A percentile compares a stretch with the other conserved stretches of the same genome.
Conservation (phyloP, 345 rosid species). For the Ceriops decandra region DNA sequence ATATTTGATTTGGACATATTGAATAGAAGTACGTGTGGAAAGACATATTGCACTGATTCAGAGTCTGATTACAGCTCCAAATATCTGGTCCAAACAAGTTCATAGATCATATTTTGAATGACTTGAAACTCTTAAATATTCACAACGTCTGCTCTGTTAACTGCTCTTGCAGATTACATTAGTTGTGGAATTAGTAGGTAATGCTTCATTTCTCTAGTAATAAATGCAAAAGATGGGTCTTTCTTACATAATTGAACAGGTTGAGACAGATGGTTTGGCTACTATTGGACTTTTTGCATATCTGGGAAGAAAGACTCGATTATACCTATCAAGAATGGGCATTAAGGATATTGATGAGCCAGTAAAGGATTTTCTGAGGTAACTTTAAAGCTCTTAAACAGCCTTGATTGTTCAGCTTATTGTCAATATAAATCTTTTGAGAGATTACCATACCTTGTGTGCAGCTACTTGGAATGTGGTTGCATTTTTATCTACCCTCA, state of each 20-base stretch:
- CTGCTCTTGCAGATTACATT: background rate
- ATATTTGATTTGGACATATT: background rate
- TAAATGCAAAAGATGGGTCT: background rate
- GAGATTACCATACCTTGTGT: conserved; percentile 10
- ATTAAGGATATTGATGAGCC: conserved; percentile 60
- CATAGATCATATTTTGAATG: background rate
- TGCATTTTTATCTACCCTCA: conserved; percentile 55
- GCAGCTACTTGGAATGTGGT: conserved; percentile 72
- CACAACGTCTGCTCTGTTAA: too few relatives aligned
- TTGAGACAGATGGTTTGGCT: conserved; percentile 50
- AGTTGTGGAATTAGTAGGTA: background rate
- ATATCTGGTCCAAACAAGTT: background rate
- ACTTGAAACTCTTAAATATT: background rate
- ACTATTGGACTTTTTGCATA: conserved; percentile 66
- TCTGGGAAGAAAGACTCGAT: conserved; percentile 54
- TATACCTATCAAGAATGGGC: conserved; percentile 40
- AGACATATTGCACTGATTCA: background rate
- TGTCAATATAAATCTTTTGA: conserved; percentile 1
- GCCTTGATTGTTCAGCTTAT: conserved; percentile 1
- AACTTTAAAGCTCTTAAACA: conserved; percentile 10
- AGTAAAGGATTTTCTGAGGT: conserved; percentile 61
- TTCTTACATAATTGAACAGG: conserved; percentile 26
- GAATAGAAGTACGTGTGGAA: background rate
- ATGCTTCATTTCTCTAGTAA: background rate
- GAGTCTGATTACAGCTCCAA: background rate